These are phyloP conservation scores for Coemansia sp. DNA, from an alignment of 192 early-diverging fungal genomes.

Conservation along the genomic window DNA sequence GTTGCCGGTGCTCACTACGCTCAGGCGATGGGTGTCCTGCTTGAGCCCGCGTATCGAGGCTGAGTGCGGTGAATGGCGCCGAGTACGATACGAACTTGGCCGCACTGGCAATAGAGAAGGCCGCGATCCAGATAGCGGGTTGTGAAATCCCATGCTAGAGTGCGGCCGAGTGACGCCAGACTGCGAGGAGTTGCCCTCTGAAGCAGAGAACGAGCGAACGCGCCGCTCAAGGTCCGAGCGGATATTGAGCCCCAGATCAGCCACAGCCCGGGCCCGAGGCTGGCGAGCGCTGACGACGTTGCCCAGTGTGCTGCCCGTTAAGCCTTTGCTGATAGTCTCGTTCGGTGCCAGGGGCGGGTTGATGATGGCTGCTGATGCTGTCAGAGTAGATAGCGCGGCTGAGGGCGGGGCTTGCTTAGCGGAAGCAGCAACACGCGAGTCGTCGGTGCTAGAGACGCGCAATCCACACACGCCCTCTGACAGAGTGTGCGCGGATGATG, in stretches of 20 bases:
- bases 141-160: slow-evolving; percentile 55
- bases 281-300: background rate
- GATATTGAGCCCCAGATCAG: slow-evolving; percentile 49
- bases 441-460: slow-evolving; percentile 31
- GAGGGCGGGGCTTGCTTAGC: slow-evolving; percentile 28
- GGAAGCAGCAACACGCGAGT: slow-evolving; percentile 10
- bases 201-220: slow-evolving; percentile 54
- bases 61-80: slow-evolving; percentile 41
- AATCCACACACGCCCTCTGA: slow-evolving; percentile 25
- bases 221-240: slow-evolving; percentile 51
- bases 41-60: slow-evolving; percentile 35
- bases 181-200: slow-evolving; percentile 21
- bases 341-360: slow-evolving; percentile 13
- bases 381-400: slow-evolving; percentile 34
- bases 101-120: slow-evolving; percentile 21
- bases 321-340: background rate
- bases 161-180: slow-evolving; percentile 28
- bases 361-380: slow-evolving; percentile 33
- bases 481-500: slow-evolving; percentile 46
- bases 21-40: slow-evolving; percentile 27
- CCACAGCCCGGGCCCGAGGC: slow-evolving; percentile 17
- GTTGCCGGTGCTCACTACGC: slow-evolving; percentile 27
- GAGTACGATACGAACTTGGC: slow-evolving; percentile 13
- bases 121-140: slow-evolving; percentile 21
- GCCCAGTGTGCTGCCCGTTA: background rate